Evolutionary conservation across 768 basidiomycete species (phyloP), one percentile per base, ranked within the genome.

Genomic region (Mrakia frigida): DNA sequence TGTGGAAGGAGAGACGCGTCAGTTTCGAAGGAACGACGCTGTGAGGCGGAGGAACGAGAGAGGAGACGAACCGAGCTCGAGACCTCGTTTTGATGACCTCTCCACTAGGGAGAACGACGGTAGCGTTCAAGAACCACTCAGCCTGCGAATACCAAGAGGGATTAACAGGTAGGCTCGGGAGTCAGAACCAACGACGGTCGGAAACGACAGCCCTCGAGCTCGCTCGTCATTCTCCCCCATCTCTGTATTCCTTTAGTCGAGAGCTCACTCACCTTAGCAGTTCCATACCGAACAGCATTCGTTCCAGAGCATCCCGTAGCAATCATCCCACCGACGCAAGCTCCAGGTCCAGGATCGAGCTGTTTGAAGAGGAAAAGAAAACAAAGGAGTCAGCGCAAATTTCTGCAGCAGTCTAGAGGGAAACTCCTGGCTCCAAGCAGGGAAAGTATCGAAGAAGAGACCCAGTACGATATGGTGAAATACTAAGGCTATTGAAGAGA

Each of bases 121-220:
- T 96, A 90, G 91, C 83, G 80, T 92, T 93, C 69, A 93, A 85
- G 81, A 93, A 92, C 92, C 92, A 93, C 83, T 94, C 93, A 0
- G 87, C 90, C 82, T 56, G 13, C 25, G 9, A 23, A 53, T 14
- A 23, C 21, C 7, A 53, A 25, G 23, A 56, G 13, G 25, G 3
- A 6, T 25, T 14, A 14, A 5, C 2, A 4, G 1, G 46, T 50
- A 18, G 21, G 46, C 46, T 50, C 18, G 13, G 16, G 43, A 13
- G 43, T 6, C 16, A 2, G 11, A 6, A 2, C 43, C 6, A 13
- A 43, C 14, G 46, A 50, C 46, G 46, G 46, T 50, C 46, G 46
- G 13, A 50, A 21, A 18, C n/a, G n/a, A n/a, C n/a, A n/a, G n/a
- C n/a, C 18, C 56, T 56, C 56, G 56, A 56, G 25, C 56, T 28